A percentile compares a stretch with the other conserved stretches of the same genome.
These are phyloP conservation scores for Celoporthe dispersa DNA, from an alignment of 2,329 filamentous ascomycete genomes.

Conservation along the genomic window DNA sequence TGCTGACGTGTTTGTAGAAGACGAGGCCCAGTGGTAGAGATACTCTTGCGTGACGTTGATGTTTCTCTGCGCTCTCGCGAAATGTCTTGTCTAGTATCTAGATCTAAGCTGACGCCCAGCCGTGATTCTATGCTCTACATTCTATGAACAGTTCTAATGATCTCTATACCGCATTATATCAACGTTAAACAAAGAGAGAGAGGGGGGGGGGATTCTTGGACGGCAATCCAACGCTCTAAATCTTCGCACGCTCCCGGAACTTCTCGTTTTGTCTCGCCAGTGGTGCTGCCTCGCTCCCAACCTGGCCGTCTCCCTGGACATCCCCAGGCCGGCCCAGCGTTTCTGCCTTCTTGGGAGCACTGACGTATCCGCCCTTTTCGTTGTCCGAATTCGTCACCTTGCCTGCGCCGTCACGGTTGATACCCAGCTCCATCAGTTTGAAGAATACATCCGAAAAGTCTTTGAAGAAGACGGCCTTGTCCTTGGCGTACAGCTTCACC, in stretches of 20 bases:
- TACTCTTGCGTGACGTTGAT: too few species aligned
- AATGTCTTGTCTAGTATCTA: neutral
- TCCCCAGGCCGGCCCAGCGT: slow-evolving; percentile 38
- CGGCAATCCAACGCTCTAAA: slow-evolving; percentile 35
- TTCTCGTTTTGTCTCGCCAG: slow-evolving; percentile 45
- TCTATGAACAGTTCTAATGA: slow-evolving; percentile 14
- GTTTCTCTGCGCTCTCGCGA: neutral
- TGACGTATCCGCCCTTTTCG: slow-evolving; percentile 46
- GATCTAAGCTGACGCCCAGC: neutral
- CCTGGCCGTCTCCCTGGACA: slow-evolving; percentile 37
- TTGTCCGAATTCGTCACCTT: slow-evolving; percentile 61
- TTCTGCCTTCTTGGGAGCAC: slow-evolving; percentile 40
- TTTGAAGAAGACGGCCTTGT: slow-evolving; percentile 65
- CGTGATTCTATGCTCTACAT: neutral
- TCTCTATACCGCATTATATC: neutral
- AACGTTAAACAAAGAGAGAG: too few species aligned
- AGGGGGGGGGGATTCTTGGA: neutral
- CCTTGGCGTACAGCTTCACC: slow-evolving; percentile 62
- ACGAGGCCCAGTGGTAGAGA: neutral
- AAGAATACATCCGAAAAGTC: slow-evolving; percentile 63
- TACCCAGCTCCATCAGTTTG: slow-evolving; percentile 65
- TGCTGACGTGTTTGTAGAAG: neutral
- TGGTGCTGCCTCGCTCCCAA: slow-evolving; percentile 45
- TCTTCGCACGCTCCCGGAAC: slow-evolving; percentile 41
- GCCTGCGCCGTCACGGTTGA: slow-evolving; percentile 57